Percentiles rank a stretch among this genome's conserved stretches.
Conservation (phyloP, 164 flowering plant genomes). For the Aristolochia californica region DNA sequence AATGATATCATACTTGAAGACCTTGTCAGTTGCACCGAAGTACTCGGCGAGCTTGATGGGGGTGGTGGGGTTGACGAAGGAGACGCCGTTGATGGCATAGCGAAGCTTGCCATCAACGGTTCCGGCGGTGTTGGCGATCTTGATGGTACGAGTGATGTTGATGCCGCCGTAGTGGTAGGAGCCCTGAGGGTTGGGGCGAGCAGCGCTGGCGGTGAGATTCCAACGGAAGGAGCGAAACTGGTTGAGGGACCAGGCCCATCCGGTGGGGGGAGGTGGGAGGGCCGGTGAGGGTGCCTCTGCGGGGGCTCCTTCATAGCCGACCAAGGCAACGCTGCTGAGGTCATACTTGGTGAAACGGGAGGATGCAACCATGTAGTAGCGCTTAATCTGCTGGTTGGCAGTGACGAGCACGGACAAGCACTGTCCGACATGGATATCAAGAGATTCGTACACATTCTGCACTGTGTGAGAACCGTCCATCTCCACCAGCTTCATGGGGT, state of each 20-base stretch:
- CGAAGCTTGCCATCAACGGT: slow-evolving; percentile 26
- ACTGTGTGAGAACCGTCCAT: slow-evolving; percentile 49
- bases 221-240: slow-evolving; percentile 41
- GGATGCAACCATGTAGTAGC: slow-evolving; percentile 37
- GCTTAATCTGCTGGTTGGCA: slow-evolving; percentile 25
- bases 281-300: slow-evolving; percentile 19
- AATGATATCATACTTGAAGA: slow-evolving; percentile 26
- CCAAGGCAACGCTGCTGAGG: slow-evolving; percentile 20
- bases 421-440: slow-evolving; percentile 42
- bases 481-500: slow-evolving; percentile 34
- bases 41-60: slow-evolving; percentile 37
- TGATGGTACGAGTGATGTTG: slow-evolving; percentile 37
- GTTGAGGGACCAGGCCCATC: slow-evolving; percentile 35
- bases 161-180: slow-evolving; percentile 36
- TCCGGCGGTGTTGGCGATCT: slow-evolving; percentile 22
- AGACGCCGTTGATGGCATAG: slow-evolving; percentile 31
- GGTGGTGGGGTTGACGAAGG: slow-evolving; percentile 18
- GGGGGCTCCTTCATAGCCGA: slow-evolving; percentile 18
- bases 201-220: slow-evolving; percentile 40
- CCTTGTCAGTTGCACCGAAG: slow-evolving; percentile 18
- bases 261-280: slow-evolving; percentile 21
- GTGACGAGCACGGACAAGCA: slow-evolving; percentile 35
- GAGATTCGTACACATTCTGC: slow-evolving; percentile 31
- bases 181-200: slow-evolving; percentile 42
- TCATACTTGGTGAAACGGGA: slow-evolving; percentile 30